These are phyloP conservation scores for Eremochloa ophiuroides DNA, from an alignment of 176 grass and related monocot genomes.

Conservation along the genomic window DNA sequence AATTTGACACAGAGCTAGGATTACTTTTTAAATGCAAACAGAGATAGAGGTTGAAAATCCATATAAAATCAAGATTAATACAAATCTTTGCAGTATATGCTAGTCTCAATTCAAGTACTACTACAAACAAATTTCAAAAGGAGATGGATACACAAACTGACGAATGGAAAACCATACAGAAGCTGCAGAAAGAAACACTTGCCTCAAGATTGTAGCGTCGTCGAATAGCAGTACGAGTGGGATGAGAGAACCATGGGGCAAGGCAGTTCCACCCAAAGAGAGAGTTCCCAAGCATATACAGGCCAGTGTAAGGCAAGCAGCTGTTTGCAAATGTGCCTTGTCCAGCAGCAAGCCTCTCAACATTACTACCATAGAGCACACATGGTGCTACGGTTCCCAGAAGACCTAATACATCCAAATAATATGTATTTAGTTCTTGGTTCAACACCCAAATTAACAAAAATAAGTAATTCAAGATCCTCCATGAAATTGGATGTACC, in stretches of 20 bases:
- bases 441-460: background rate
- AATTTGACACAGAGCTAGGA: background rate
- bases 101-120: background rate
- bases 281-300: conserved; percentile 69
- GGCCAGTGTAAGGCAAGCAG: conserved; percentile 82
- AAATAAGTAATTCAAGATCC: background rate
- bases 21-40: background rate
- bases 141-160: background rate
- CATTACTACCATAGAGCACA: conserved; percentile 81
- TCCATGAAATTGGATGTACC: background rate
- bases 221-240: conserved; percentile 75
- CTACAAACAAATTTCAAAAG: background rate
- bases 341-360: conserved; percentile 60
- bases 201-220: conserved; percentile 77
- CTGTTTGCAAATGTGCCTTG: conserved; percentile 71
- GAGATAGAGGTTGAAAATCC: background rate
- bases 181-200: conserved; percentile 24
- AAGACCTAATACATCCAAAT: conserved; percentile 55
- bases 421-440: background rate
- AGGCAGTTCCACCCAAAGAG: conserved; percentile 95
- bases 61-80: background rate
- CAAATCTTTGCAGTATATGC: background rate
- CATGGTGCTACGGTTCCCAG: conserved; percentile 79
- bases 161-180: background rate
- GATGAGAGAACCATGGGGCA: conserved; percentile 72